Percentiles rank a stretch among this genome's conserved stretches.
Conservation (phyloP, 805 yeast species). For the Candida arabinofermentans region DNA sequence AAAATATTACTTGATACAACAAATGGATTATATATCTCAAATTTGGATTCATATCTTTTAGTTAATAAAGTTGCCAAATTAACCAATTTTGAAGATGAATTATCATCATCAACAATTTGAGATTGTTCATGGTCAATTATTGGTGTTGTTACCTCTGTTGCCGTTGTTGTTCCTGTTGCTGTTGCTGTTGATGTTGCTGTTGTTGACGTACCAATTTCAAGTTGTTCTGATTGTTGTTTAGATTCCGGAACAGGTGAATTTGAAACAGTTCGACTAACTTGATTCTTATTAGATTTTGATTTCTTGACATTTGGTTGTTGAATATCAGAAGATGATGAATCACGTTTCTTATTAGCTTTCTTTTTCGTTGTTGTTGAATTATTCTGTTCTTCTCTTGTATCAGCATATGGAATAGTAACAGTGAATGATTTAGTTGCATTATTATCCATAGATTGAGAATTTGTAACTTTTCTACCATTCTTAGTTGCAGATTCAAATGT, state of each 20-base stretch:
- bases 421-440: conserved; percentile 9
- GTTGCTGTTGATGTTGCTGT: not conserved
- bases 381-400: conserved; percentile 5
- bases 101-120: not conserved
- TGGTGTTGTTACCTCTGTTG: no score
- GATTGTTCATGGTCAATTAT: no score
- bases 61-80: conserved; percentile 8
- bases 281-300: no score
- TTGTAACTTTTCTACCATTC: conserved; percentile 3
- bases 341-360: not conserved
- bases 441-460: not conserved
- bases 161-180: not conserved
- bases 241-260: no score
- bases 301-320: no score
- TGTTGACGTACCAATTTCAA: not conserved
- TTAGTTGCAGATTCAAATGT: not conserved
- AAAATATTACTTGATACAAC: conserved; percentile 5
- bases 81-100: not conserved
- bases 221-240: not conserved
- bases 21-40: conserved; percentile 21
- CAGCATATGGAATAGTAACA: conserved; percentile 18
- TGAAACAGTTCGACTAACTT: no score
- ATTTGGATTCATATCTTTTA: conserved; percentile 25
- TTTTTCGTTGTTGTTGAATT: conserved; percentile 2
- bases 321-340: not conserved